These are phyloP conservation scores for Kokia cookei DNA, from an alignment of 441 rosid genomes.

Conservation along the genomic window DNA sequence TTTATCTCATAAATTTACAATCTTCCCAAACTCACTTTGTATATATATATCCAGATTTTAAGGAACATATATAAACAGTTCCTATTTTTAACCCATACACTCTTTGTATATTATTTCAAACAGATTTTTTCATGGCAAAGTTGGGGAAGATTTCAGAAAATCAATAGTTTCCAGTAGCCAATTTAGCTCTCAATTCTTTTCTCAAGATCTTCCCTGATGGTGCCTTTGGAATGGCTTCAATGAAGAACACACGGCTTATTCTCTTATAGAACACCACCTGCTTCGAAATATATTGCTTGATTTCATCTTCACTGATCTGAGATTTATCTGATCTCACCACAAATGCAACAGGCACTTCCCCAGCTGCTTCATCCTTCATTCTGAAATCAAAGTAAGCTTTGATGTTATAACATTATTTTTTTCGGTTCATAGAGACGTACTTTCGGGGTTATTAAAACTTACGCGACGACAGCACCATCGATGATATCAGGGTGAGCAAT, in stretches of 20 bases:
- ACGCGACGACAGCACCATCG: conserved; percentile 39
- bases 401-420: not conserved
- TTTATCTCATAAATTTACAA: not conserved
- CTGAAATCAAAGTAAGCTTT: conserved; percentile 11
- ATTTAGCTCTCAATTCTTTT: conserved; percentile 38
- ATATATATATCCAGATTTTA: not conserved
- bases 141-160: not conserved
- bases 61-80: not conserved
- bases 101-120: not conserved
- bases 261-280: conserved; percentile 55
- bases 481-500: conserved; percentile 21
- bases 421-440: too few relatives aligned
- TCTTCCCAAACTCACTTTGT: not conserved
- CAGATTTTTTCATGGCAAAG: not conserved
- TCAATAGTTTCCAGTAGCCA: conserved; percentile 16
- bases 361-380: conserved; percentile 46
- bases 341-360: conserved; percentile 52
- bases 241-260: conserved; percentile 34
- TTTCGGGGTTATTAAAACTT: conserved; percentile 4
- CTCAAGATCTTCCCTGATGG: conserved; percentile 42
- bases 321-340: conserved; percentile 38
- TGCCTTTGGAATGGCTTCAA: conserved; percentile 42
- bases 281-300: conserved; percentile 41
- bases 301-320: conserved; percentile 33
- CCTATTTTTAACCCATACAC: not conserved